A percentile compares a stretch with the other conserved stretches of the same genome.
Conservation (phyloP, 345 rosid genomes). For the Gossypium rotundifolium region DNA sequence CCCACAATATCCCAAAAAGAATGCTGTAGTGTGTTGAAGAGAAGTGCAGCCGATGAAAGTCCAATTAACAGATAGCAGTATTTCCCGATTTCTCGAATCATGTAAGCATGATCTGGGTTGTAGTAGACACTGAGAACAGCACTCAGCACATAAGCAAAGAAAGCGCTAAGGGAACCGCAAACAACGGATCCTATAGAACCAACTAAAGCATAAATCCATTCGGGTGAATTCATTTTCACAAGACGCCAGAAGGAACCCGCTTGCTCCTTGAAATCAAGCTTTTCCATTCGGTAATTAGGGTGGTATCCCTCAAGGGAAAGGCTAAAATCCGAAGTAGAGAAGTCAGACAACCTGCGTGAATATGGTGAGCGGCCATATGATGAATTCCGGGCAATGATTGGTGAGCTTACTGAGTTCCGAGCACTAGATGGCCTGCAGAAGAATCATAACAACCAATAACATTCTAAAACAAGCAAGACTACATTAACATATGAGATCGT, state of each 20-base stretch:
- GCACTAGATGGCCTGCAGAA: constrained; percentile 92
- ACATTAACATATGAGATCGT: neutral
- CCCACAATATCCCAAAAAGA: constrained; percentile 98
- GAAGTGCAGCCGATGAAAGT: constrained; percentile 85
- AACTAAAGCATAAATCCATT: constrained; percentile 83
- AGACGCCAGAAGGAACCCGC: constrained; percentile 97
- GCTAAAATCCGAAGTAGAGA: constrained; percentile 95
- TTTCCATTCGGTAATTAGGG: constrained; percentile 75
- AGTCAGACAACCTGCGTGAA: constrained; percentile 89
- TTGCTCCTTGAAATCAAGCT: constrained; percentile 90
- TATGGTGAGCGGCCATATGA: constrained; percentile 96
- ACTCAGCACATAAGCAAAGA: constrained; percentile 91
- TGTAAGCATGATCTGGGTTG: constrained; percentile 74
- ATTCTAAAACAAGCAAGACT: neutral
- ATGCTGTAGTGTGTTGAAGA: constrained; percentile 94
- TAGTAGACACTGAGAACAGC: constrained; percentile 91
- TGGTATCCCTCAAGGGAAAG: constrained; percentile 74
- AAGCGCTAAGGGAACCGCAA: constrained; percentile 91
- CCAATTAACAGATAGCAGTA: constrained; percentile 90
- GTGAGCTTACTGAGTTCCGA: constrained; percentile 95
- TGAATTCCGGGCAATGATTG: constrained; percentile 86
- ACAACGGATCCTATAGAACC: constrained; percentile 88
- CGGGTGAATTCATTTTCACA: constrained; percentile 94
- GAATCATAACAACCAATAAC: constrained; percentile 10
- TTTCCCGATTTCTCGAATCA: constrained; percentile 79